Evolutionary conservation across 2,329 filamentous ascomycete species (phyloP), one percentile per base, ranked within the genome.

Genomic region (Aspergillus ruber): DNA sequence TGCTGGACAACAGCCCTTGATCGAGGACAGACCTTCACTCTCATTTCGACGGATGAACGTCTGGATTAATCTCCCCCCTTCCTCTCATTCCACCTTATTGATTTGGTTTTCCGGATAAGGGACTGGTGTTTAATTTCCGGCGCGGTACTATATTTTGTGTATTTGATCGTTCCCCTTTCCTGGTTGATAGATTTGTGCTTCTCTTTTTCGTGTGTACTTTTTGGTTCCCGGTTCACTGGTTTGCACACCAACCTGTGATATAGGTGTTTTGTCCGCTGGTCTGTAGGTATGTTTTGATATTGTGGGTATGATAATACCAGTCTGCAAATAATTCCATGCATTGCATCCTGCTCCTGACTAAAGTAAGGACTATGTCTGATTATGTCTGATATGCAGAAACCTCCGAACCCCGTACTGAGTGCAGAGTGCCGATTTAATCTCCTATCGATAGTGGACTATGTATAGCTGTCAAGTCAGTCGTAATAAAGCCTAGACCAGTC

Each of bases 1-100:
- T 51, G 47, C 53, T 47, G 50, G 47, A 48, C 47, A n/a, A 47
- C 42, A 27, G 48, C 20, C 32, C 43, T 49, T 46, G 39, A 41
- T 41, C 18, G 39, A 41, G 10, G 39, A 41, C 18, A 18, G 39
- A 25, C 21, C 18, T 18, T 23, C 21, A 18, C 3, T 4, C 12
- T 13, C 21, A 21, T 12, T 29, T 29, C 9, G 25, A 29, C 4
- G 4, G 25, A 29, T 29, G 25, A 29, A 29, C 10, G 25, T 29
- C 25, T 12, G 25, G 25, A 29, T 29, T 29, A 29, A 29, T 29
- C 20, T n/a, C 17, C 35, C 17, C 23, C 15, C 10, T 35, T 41
- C 23, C 21, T 43, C 32, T 38, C 41, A 44, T 42, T 18, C 4
- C 23, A n/a, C 27, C 20, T 40, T 42, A n/a, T 8, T 18, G n/a